phyloP scores from a whole-genome alignment of 306 rosid species.

The Cicer yamashitae region DNA sequence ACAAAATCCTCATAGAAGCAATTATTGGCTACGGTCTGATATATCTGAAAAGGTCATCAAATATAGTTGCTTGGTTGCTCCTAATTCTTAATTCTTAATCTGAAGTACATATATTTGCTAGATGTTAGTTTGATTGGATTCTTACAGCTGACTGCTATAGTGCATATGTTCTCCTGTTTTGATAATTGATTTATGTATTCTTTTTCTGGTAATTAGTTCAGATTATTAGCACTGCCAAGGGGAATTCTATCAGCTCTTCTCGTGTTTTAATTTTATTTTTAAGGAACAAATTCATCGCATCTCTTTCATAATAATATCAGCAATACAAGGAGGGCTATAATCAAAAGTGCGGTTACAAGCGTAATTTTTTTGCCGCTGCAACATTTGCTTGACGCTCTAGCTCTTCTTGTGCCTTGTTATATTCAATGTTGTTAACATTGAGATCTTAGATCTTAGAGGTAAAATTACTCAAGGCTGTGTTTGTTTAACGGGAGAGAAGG shows the following conservation, averaged over 20 bases:
- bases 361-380: too few relatives aligned
- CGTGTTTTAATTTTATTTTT: too few relatives aligned
- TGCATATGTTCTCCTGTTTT: constrained; percentile 15
- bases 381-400: too few relatives aligned
- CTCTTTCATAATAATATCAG: too few relatives aligned
- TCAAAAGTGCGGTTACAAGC: too few relatives aligned
- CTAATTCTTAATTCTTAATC: not conserved
- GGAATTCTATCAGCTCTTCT: constrained; percentile 22
- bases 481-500: too few relatives aligned
- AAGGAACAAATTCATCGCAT: too few relatives aligned
- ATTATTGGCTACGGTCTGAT: not conserved
- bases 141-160: not conserved
- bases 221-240: constrained; percentile 2
- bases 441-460: too few relatives aligned
- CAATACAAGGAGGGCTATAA: too few relatives aligned
- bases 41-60: not conserved
- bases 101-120: not conserved
- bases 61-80: not conserved
- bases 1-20: not conserved
- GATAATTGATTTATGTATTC: not conserved
- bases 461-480: too few relatives aligned
- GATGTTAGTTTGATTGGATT: constrained; percentile 3
- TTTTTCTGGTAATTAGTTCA: constrained; percentile 6
- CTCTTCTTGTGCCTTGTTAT: too few relatives aligned
- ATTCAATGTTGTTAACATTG: too few relatives aligned